Evolutionary conservation across 2,329 filamentous ascomycete genomes (phyloP), one percentile per base, ranked within the genome.

Genomic region (Drechslera avenae): DNA sequence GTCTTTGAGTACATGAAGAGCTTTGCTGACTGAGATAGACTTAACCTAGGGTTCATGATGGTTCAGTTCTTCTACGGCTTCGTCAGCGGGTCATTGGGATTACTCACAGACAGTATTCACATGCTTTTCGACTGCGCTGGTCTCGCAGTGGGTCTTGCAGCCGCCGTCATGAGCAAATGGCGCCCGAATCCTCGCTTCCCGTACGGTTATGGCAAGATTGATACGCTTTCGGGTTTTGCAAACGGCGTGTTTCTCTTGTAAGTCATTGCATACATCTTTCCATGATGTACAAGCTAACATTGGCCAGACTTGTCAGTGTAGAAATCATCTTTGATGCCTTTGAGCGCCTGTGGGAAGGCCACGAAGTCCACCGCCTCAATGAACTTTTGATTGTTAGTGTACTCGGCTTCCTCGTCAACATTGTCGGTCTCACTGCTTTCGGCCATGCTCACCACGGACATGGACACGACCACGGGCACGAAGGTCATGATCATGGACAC

Each of bases 111-210:
- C 74, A 97, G 92, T 66, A 94, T 99, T 57, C 94, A 99, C 76
- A 99, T 99, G 94, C 93, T 99, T 67, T 97, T 99, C 65, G 94
- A 99, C 75, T 99, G 94, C 62, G 86, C 97, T 30, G 94, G 93
- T 16, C 82, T 99, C 21, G 85, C 90, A 1, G 91, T 99, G 30
- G 94, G 94, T 9, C 80, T 99, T 8, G 88, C 93, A 63, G 94
- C 94, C 21, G 88, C 93, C 1, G 91, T 99, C 5, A 90, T 96
- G 79, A 94, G 90, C 75, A 97, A 97, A 75, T 97, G 94, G 92
- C 91, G 92, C 1, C 89, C 91, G 0, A 96, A 88, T 69, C 82
- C 89, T 52, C 82, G 87, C 16, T 97, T 96, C 64, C 94, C 94
- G 0, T 97, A 97, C 68, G 94, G 94, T 0, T 94, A 96, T 71